phyloP scores from a whole-genome alignment of 345 rosid species.

The Dipteronia dyeriana region DNA sequence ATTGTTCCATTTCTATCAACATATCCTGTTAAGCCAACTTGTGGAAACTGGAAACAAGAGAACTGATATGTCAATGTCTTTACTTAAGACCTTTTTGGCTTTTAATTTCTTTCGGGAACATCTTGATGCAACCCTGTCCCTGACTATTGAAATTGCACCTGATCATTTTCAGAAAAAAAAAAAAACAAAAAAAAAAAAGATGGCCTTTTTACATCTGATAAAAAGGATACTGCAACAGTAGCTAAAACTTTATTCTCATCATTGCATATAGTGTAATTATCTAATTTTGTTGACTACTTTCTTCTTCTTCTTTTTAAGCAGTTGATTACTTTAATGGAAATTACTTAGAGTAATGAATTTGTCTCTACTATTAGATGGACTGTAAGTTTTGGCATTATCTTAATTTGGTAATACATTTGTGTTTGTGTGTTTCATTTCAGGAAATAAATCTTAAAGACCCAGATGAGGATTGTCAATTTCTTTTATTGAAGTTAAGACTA shows the following conservation, averaged over 20 bases:
- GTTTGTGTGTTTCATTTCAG: not conserved
- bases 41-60: conserved; percentile 10
- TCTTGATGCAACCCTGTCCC: not conserved
- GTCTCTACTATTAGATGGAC: not conserved
- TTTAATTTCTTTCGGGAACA: not conserved
- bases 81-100: not conserved
- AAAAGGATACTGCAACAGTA: not conserved
- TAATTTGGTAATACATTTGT: not conserved
- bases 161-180: not conserved
- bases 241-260: not conserved
- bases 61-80: conserved; percentile 2
- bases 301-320: no score
- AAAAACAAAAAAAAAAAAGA: not conserved
- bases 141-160: not conserved
- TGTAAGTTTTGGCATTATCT: not conserved
- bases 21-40: not conserved
- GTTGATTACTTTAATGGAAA: not conserved
- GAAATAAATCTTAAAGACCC: not conserved
- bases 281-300: not conserved
- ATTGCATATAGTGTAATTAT: not conserved
- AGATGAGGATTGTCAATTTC: not conserved
- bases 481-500: not conserved
- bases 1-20: not conserved
- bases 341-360: not conserved
- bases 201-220: not conserved